phyloP scores from a whole-genome alignment of 768 basidiomycete genomes.

The Lactarius psammicola region DNA sequence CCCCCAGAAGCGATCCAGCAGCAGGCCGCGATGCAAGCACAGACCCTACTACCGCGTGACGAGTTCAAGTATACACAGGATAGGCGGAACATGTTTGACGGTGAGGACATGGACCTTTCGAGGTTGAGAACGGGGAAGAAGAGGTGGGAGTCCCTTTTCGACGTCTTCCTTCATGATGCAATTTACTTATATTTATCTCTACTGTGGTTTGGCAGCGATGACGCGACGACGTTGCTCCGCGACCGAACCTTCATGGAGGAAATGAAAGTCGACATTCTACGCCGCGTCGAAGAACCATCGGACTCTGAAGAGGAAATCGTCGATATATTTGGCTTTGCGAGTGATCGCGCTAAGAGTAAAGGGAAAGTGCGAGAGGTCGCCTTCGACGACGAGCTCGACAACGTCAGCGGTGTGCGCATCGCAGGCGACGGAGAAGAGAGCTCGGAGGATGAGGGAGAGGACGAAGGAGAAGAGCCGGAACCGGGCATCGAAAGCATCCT shows the following conservation, averaged over 20 bases:
- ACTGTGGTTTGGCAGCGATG: slow-evolving; percentile 40
- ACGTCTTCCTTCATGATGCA: background rate
- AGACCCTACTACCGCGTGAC: slow-evolving; percentile 13
- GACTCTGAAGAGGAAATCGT: slow-evolving; percentile 55
- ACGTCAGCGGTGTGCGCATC: slow-evolving; percentile 44
- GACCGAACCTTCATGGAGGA: slow-evolving; percentile 63
- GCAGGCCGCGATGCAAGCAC: slow-evolving; percentile 28
- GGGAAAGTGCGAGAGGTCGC: slow-evolving; percentile 36
- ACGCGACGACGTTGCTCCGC: slow-evolving; percentile 44
- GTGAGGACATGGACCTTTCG: slow-evolving; percentile 62
- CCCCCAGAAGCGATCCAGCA: slow-evolving; percentile 34
- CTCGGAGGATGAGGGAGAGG: slow-evolving; percentile 38
- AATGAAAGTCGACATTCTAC: slow-evolving; percentile 82
- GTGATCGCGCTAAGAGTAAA: slow-evolving; percentile 21
- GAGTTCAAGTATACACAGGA: slow-evolving; percentile 40
- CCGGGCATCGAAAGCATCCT: slow-evolving; percentile 54
- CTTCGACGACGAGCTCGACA: slow-evolving; percentile 56
- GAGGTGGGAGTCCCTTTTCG: slow-evolving; percentile 40
- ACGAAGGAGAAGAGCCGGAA: slow-evolving; percentile 34
- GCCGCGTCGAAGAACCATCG: slow-evolving; percentile 65
- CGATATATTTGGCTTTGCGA: slow-evolving; percentile 35
- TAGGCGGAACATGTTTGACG: slow-evolving; percentile 74
- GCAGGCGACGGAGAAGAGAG: slow-evolving; percentile 65
- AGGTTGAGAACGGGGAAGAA: slow-evolving; percentile 65
- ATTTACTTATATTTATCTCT: slow-evolving; percentile 16